Base-by-base conservation (phyloP, 1,139 yeast genomes). In the Meyerozyma carpophila region DNA sequence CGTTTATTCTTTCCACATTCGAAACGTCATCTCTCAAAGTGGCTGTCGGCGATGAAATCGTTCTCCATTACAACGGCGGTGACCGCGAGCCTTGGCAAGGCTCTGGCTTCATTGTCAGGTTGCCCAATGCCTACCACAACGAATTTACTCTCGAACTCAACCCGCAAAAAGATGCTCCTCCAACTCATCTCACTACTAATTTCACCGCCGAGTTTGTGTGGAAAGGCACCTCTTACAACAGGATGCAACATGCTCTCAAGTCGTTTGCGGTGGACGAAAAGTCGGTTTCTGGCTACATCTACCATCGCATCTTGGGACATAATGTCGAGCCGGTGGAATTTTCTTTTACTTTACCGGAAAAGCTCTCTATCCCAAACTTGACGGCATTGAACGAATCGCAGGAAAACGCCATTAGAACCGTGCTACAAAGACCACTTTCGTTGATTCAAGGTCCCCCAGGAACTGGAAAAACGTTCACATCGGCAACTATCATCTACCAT, bases 381-480 rank as follows among this genome's bases (percentile, higher is more conserved):
- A 79, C 93, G 0, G 79, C 77, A 47, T 72, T 91, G 50, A 91
- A 91, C 59, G 70, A 70, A 16, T 87, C 96, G 1, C 98, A 91
- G 63, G 75, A 75, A 2, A 79, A 78, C 55, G 97, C 97, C 0
- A 91, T 91, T 24, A 71, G 76, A 45, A 66, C 79, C 5, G 96
- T 85, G 1, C 65, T 91, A 47, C 78, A 77, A 55, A 73, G 82
- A 53, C 96, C 96, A 2, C 70, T 91, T 38, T 81, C 95, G 7
- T 73, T 91, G 55, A 90, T 91, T 51, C 98, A 91, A 62, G 98
- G 98, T 16, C 98, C 98, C n/a, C 98, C 98, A 2, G 96, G 96
- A 48, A 91, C 98, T 0, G 98, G 98, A 59, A 91, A 91, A 61
- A 91, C 98, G 1, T 95, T 89, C 11, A 90, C 96, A 0, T 88